Base-by-base conservation (phyloP, 2,329 filamentous ascomycete species). In the Colletotrichum liriopes region DNA sequence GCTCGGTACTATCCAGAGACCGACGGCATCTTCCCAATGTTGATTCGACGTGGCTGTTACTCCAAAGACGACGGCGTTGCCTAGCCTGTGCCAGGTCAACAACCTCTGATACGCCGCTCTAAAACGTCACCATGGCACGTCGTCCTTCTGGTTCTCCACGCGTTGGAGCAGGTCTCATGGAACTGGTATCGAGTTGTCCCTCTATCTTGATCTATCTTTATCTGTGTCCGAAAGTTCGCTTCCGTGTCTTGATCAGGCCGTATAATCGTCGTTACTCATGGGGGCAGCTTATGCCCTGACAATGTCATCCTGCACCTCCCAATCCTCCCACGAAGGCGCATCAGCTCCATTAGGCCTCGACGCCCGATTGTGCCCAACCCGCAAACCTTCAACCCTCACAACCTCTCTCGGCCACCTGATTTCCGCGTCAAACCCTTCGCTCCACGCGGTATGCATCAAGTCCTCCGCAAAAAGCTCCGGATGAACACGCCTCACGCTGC, bases 251-350 rank as follows among this genome's bases (percentile, higher is more conserved):
- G 7, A 41, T n/a, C 0, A 58, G 54, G 54, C 54, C 54, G 54
- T 58, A 26, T n/a, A n/a, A 55, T 41, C 54, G 7, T 41, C 54
- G 18, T 39, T 26, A 26, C n/a, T 58, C 32, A 37, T 58, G 6
- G 14, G 7, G 16, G 35, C n/a, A 1, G 37, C 39, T 58, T n/a
- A 49, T 18, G 45, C 45, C 39, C 71, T 60, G 74, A 75, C 72
- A 76, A 75, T 73, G 69, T 73, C 75, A 65, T 80, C 77, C 59
- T 81, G 79, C 65, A 81, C 78, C 37, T 89, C 88, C 79, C 87
- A 88, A 8, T 84, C 82, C 72, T 88, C 86, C 75, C 89, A 90
- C 32, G 82, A 83, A 26, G 87, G 87, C 74, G 82, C 82, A 18
- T 90, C 89, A 74, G 86, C 86, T 55, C 87, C 88, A 65, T 86